Conservation (phyloP, 495 filamentous ascomycete genomes). For the Pseudomonodictys pantanalensis region DNA sequence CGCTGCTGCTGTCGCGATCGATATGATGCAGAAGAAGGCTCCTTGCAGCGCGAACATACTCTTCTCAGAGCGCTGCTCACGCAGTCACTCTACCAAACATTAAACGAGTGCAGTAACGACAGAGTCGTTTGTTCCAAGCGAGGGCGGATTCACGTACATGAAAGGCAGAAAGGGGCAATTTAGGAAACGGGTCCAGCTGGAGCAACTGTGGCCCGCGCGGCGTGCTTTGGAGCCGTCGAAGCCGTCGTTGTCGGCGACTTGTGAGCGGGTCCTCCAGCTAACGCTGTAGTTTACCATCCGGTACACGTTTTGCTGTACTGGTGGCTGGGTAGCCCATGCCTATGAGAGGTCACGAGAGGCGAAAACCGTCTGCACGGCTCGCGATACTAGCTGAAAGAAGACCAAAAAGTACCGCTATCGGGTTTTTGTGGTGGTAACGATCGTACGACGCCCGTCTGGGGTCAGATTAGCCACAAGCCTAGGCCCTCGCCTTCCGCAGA, state of each 20-base stretch:
- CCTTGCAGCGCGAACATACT: conserved; percentile 20
- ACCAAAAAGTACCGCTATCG: no score
- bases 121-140: no score
- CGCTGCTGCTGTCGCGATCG: neutral
- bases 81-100: neutral
- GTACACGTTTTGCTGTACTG: neutral
- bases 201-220: neutral
- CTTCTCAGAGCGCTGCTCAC: neutral
- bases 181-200: neutral
- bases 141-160: neutral
- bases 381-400: no score
- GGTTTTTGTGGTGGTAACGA: no score
- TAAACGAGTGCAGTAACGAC: neutral
- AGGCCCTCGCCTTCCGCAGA: neutral
- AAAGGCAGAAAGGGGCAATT: neutral
- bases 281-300: neutral
- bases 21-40: conserved; percentile 4
- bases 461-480: neutral
- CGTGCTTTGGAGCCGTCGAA: neutral
- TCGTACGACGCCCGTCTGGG: no score
- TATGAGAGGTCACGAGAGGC: no score
- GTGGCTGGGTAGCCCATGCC: no score
- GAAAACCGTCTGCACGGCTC: no score
- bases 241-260: neutral
- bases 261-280: neutral